Base-by-base conservation (phyloP, 225 moss, liverwort and hornwort species). In the Anthoceros angustus region DNA sequence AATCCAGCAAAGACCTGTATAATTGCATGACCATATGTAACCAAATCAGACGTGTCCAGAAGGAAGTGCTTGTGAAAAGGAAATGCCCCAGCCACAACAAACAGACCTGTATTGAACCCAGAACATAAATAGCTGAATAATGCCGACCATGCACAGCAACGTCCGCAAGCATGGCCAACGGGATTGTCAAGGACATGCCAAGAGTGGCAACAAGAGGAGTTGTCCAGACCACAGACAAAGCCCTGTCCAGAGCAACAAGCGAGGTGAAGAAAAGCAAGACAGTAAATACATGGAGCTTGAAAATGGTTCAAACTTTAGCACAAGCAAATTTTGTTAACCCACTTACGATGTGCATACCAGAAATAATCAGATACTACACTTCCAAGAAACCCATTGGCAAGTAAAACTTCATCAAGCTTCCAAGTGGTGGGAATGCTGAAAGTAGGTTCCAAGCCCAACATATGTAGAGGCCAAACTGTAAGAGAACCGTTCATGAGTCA, bases 151-250 rank as follows among this genome's bases (percentile, higher is more conserved):
- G 90, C 65, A 95, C 85, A 63, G 84, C 64, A 87, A 95, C 90
- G 77, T 95, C 94, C 18, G 94, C 94, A 71, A 88, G 72, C 94
- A 95, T 95, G 1, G 94, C 94, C 39, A 95, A 71, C 45, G 94
- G 94, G 71, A 95, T 95, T 45, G 94, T 90, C 80, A 95, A 77
- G 43, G 94, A 95, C 88, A 95, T 86, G 69, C 94, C 94, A 43
- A 95, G 78, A 32, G 90, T 95, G 12, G 94, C 90, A 72, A 95
- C 94, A 76, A 95, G 74, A 39, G 94, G 94, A 72, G 88, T 95
- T 40, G 94, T 95, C 94, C 94, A 95, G 42, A 95, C 94, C 42
- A 95, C 90, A 49, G 94, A 90, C 82, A 95, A 79, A 64, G 94
- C 94, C 94, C 93, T 93, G 72, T 74, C 76, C 50, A 65, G 16